A percentile compares a stretch with the other conserved stretches of the same genome.
Conservation (phyloP, 495 filamentous ascomycete species). For the Penicillium angulare region DNA sequence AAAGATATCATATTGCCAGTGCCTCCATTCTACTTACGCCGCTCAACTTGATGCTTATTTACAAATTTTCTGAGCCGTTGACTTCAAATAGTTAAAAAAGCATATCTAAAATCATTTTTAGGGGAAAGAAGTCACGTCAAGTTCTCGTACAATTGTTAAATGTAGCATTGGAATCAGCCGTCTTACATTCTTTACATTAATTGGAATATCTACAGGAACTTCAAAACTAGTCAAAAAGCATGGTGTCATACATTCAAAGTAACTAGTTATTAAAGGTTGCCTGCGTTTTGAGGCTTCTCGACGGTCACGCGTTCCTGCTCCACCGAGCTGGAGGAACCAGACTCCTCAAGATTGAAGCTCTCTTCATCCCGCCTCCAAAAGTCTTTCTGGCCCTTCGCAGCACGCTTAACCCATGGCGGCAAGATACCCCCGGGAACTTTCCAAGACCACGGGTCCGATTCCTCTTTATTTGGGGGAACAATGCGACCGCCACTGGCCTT, state of each 20-base stretch:
- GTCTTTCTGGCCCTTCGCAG: constrained; percentile 61
- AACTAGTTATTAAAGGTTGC: background rate
- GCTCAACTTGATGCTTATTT: no score
- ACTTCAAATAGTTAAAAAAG: no score
- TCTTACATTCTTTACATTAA: no score
- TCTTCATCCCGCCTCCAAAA: constrained; percentile 58
- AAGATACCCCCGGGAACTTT: constrained; percentile 64
- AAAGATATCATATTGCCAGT: no score
- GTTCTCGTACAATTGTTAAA: no score
- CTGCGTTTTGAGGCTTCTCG: background rate
- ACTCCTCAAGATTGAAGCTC: constrained; percentile 1
- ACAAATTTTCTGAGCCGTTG: no score
- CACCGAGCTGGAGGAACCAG: constrained; percentile 14
- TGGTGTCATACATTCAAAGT: background rate
- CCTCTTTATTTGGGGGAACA: constrained; percentile 66
- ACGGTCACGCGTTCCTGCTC: constrained; percentile 15
- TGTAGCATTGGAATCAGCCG: no score
- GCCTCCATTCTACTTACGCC: no score
- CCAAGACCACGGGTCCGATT: constrained; percentile 74
- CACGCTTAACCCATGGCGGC: constrained; percentile 65
- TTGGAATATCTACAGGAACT: background rate
- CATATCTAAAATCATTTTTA: no score
- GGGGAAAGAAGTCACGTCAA: no score
- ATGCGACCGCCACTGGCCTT: constrained; percentile 63
- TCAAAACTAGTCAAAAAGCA: background rate